These are phyloP conservation scores for Globisporangium sylvaticum DNA, from an alignment of 352 stramenopile species.

Conservation along the genomic window DNA sequence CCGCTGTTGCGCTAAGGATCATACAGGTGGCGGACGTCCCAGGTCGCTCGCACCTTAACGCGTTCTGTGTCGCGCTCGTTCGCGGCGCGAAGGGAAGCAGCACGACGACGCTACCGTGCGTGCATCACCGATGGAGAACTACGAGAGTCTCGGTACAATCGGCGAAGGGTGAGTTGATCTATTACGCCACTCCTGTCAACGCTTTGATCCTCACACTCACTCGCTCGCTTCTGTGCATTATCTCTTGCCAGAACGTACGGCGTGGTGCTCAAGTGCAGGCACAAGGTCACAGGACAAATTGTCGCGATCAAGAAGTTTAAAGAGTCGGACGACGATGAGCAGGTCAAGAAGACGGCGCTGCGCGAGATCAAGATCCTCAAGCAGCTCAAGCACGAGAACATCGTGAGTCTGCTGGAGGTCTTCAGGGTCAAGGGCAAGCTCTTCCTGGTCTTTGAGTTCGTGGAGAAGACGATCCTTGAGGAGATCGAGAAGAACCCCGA, in stretches of 20 bases:
- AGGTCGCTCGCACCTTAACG: too few species aligned
- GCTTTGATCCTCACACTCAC: not conserved
- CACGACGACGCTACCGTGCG: not conserved
- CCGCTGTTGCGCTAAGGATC: not conserved
- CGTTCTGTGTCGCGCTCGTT: not conserved
- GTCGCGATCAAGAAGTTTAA: slow-evolving; percentile 93
- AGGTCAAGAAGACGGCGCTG: slow-evolving; percentile 85
- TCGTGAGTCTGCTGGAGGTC: slow-evolving; percentile 83
- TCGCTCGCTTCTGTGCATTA: not conserved
- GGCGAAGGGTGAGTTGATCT: slow-evolving; percentile 63
- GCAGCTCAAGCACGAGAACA: slow-evolving; percentile 85
- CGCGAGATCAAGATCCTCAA: slow-evolving; percentile 86
- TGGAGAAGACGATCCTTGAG: slow-evolving; percentile 87
- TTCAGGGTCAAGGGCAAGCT: slow-evolving; percentile 84
- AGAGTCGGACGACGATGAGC: slow-evolving; percentile 85
- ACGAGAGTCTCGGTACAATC: slow-evolving; percentile 85
- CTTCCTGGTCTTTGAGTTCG: slow-evolving; percentile 87
- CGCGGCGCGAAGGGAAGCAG: not conserved
- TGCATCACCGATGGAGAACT: slow-evolving; percentile 71
- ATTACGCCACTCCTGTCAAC: not conserved
- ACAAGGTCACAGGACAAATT: slow-evolving; percentile 79
- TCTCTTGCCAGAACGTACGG: slow-evolving; percentile 62
- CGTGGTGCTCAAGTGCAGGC: slow-evolving; percentile 83
- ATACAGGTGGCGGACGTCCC: not conserved
- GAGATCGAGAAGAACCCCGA: slow-evolving; percentile 87